Base-by-base conservation (phyloP, 2,329 filamentous ascomycete species). In the Hymenoscyphus albidus region DNA sequence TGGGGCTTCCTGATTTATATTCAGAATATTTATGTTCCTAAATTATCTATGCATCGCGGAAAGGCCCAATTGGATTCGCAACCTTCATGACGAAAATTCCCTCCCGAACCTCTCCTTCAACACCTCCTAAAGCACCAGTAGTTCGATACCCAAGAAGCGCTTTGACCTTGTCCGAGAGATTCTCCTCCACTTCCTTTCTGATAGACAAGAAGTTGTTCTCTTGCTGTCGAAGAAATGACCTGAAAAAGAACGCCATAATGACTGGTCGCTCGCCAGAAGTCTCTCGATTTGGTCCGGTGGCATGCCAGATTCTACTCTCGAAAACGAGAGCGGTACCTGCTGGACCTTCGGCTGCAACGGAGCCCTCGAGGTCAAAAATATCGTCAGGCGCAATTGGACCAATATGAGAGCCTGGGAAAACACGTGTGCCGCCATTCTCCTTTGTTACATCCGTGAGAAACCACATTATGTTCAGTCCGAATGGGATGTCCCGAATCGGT, bases 161-260 rank as follows among this genome's bases (percentile, higher is more conserved):
- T 12, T 57, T 57, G 5, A 32, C 14, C 32, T 38, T 57, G 5
- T 57, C 54, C 13, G 27, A 32, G 27, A 57, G 54, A 14, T 57
- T 57, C 27, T 57, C 54, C 54, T 57, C 54, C 12, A 57, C 54
- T 38, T 57, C 54, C 32, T 57, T 57, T 57, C 54, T 5, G 27
- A 57, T 31, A 5, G 54, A 57, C 13, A 57, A 38, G 32, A 57
- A 57, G 54, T 57, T 57, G 27, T 57, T 57, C 32, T 57, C 54
- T 38, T 57, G 54, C 22, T 57, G 54, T 57, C 54, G 27, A 38
- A 57, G 54, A 38, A 57, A 57, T 9, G 27, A 35, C 35, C 54
- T 31, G 54, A 57, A 57, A 57, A 57, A 57, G 54, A 57, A 57
- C 22, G 32, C 35, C 54, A 57, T 31, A 35, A 57, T 57, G 16